phyloP scores from a whole-genome alignment of 1,284 basidiomycete species.

The Austroboletus niveus region DNA sequence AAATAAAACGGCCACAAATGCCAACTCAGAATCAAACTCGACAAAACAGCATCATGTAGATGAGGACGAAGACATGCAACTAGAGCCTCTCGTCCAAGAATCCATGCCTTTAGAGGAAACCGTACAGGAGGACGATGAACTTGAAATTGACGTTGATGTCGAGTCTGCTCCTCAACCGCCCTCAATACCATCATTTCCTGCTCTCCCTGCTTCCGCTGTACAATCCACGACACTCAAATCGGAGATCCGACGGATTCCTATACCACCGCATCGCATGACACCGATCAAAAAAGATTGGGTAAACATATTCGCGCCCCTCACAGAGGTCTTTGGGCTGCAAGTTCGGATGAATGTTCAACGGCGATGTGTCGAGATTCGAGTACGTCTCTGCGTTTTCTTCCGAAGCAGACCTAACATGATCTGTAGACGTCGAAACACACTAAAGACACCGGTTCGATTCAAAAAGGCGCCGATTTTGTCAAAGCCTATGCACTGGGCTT shows the following conservation, averaged over 20 bases:
- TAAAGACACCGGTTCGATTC: conserved; percentile 86
- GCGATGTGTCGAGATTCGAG: conserved; percentile 88
- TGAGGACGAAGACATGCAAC: conserved; percentile 40
- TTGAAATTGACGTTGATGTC: conserved; percentile 60
- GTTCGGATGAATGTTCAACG: conserved; percentile 95
- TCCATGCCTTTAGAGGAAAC: conserved; percentile 1
- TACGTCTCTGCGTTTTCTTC: conserved; percentile 40
- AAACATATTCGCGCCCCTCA: conserved; percentile 93
- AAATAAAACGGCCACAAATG: conserved; percentile 37
- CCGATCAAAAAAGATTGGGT: conserved; percentile 98
- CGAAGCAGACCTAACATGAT: conserved; percentile 3
- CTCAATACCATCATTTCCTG: conserved; percentile 62
- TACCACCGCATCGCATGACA: conserved; percentile 97
- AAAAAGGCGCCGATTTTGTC: conserved; percentile 98
- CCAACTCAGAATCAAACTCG: conserved; percentile 9
- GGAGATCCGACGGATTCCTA: conserved; percentile 80
- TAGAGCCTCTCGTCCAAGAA: conserved; percentile 12
- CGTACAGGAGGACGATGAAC: conserved; percentile 49
- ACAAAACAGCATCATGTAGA: conserved; percentile 10
- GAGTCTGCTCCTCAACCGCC: conserved; percentile 39
- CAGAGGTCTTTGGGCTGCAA: conserved; percentile 92
- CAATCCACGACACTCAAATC: conserved; percentile 60
- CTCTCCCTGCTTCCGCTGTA: conserved; percentile 56
- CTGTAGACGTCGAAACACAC: conserved; percentile 91
- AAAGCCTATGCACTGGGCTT: conserved; percentile 95